Percentiles rank a stretch among this genome's conserved stretches.
These are phyloP conservation scores for Jaapia argillacea DNA, from an alignment of 768 basidiomycete species.

Conservation along the genomic window DNA sequence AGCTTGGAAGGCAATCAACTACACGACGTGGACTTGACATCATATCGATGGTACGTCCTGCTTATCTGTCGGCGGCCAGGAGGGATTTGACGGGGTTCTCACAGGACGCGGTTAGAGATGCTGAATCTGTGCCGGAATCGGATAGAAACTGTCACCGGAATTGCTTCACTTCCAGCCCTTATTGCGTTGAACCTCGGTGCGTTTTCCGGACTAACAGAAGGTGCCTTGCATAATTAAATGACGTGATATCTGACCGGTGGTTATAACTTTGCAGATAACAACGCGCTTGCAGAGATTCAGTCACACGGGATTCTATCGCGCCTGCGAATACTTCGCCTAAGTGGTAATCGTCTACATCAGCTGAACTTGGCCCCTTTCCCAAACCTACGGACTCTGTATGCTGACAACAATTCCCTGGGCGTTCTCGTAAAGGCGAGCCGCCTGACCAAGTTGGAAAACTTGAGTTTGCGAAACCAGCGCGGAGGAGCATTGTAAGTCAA, in stretches of 20 bases:
- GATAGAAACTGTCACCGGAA: constrained; percentile 44
- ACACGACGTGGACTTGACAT: constrained; percentile 43
- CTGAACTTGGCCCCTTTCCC: constrained; percentile 53
- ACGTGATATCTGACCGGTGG: constrained; percentile 1
- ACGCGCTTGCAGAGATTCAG: constrained; percentile 47
- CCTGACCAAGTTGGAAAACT: constrained; percentile 71
- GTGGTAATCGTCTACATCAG: constrained; percentile 64
- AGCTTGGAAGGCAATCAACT: constrained; percentile 73
- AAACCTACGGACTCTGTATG: constrained; percentile 82
- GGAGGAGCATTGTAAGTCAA: constrained; percentile 62
- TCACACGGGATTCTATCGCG: constrained; percentile 47
- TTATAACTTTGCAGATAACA: constrained; percentile 46
- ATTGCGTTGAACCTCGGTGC: constrained; percentile 76
- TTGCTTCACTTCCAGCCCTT: constrained; percentile 53
- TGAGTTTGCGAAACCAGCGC: constrained; percentile 86
- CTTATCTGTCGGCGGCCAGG: constrained; percentile 8
- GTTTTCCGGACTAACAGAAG: no score
- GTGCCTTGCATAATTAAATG: constrained; percentile 7
- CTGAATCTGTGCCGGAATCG: constrained; percentile 75
- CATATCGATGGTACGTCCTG: constrained; percentile 56
- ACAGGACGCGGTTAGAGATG: constrained; percentile 55
- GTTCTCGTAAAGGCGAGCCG: constrained; percentile 43
- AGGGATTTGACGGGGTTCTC: constrained; percentile 4
- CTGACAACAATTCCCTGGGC: constrained; percentile 71
- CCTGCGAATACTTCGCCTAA: constrained; percentile 77